These are phyloP conservation scores for Poa pratensis DNA, from an alignment of 176 grass and related monocot species.

Conservation along the genomic window DNA sequence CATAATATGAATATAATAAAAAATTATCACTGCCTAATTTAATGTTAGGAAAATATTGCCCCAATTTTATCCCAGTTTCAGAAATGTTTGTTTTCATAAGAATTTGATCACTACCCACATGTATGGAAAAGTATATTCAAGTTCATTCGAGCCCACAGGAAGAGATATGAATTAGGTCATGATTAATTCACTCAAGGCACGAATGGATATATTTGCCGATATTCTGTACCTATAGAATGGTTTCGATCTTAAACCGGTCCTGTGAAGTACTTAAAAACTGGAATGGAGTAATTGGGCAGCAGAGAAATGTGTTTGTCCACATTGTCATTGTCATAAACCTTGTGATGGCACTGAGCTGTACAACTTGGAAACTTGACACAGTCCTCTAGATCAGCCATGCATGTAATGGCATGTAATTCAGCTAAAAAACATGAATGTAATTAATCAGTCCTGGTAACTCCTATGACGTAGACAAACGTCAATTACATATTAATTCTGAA, in stretches of 20 bases:
- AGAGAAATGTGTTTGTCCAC: neutral
- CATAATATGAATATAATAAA: neutral
- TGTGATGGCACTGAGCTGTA: neutral
- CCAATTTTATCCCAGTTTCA: neutral
- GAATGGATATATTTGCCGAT: constrained; percentile 26
- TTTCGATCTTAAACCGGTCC: neutral
- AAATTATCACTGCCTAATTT: neutral
- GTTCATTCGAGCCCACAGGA: constrained; percentile 11
- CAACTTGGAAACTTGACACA: neutral
- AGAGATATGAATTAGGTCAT: constrained; percentile 28
- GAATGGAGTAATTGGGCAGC: neutral
- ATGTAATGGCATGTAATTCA: neutral
- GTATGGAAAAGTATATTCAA: neutral
- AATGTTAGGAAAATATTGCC: neutral
- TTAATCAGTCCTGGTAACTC: neutral
- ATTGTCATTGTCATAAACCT: neutral
- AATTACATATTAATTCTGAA: neutral
- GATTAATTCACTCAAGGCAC: constrained; percentile 35
- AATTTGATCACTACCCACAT: neutral
- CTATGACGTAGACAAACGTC: neutral
- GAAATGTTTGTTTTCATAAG: neutral
- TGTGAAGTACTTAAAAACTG: neutral
- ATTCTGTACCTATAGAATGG: constrained; percentile 3
- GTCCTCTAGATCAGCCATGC: neutral
- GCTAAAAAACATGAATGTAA: neutral